Conservation (phyloP, 2,329 filamentous ascomycete species). For the Achaetomium macrosporum region DNA sequence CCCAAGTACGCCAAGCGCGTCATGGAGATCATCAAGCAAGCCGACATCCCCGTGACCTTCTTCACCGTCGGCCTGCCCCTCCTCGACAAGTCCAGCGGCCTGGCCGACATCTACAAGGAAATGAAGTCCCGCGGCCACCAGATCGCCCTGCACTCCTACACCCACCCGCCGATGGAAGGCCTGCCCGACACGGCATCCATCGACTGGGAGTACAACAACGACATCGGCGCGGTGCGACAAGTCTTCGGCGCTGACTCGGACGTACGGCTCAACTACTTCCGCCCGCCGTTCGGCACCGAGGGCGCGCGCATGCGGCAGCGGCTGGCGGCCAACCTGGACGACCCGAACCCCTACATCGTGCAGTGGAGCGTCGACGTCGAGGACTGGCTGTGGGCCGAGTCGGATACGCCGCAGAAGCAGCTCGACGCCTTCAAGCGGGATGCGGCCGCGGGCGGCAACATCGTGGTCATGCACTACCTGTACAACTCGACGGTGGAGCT, state of each 20-base stretch:
- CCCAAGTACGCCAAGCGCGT: slow-evolving; percentile 55
- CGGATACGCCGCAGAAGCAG: slow-evolving; percentile 59
- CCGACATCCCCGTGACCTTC: slow-evolving; percentile 61
- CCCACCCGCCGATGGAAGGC: slow-evolving; percentile 61
- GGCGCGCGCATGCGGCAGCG: slow-evolving; percentile 61
- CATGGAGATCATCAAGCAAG: slow-evolving; percentile 55
- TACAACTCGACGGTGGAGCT: slow-evolving; percentile 59
- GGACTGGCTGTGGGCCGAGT: slow-evolving; percentile 63
- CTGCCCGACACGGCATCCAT: slow-evolving; percentile 47
- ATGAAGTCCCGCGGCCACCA: slow-evolving; percentile 60
- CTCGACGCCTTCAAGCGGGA: slow-evolving; percentile 59
- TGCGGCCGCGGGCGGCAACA: slow-evolving; percentile 53
- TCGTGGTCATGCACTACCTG: slow-evolving; percentile 66
- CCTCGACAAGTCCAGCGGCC: slow-evolving; percentile 51
- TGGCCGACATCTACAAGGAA: slow-evolving; percentile 58
- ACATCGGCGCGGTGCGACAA: slow-evolving; percentile 43
- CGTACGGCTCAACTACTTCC: slow-evolving; percentile 49
- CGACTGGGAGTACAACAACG: slow-evolving; percentile 57
- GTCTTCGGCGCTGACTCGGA: slow-evolving; percentile 30
- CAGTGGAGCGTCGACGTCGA: slow-evolving; percentile 67
- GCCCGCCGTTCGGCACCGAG: slow-evolving; percentile 63
- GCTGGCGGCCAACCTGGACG: slow-evolving; percentile 46
- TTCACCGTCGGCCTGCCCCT: slow-evolving; percentile 63
- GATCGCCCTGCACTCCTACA: slow-evolving; percentile 62
- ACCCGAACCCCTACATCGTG: slow-evolving; percentile 52